Evolutionary conservation across 768 basidiomycete genomes (phyloP), one percentile per base, ranked within the genome.

Genomic region (Kwoniella dejecticola): DNA sequence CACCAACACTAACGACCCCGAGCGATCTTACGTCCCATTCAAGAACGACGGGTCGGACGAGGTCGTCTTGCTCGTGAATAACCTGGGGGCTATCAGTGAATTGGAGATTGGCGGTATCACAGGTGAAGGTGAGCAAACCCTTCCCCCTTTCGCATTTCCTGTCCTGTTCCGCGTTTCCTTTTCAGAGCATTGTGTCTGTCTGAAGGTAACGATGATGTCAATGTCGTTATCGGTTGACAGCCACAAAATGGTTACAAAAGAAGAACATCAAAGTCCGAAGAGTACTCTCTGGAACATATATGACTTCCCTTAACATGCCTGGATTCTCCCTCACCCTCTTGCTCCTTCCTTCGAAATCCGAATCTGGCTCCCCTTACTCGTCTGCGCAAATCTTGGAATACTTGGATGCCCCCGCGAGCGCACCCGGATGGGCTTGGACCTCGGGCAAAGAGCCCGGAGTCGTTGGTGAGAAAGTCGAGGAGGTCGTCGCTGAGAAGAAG

Each of bases 341-440:
- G 10, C 89, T 92, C 0, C 72, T 82, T 15, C 77, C 81, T 19
- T 48, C 61, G 19, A 58, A 69, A 31, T 57, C 65, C 48, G 71
- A 65, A 27, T 54, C 54, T 52, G 33, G 55, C 21, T 62, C 54
- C 29, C 53, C 45, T 12, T 79, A 75, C 74, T 61, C 75, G 5
- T 56, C 77, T 8, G 64, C 71, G 0, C 44, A 75, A 44, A 67
- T 82, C 30, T 64, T 82, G 30, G 67, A 76, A 29, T 67, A 71
- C 24, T 67, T 82, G 21, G 81, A 82, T 52, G 79, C 29, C 49
- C 79, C 45, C 63, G 80, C 40, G 6, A 81, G 87, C 47, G 85
- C 86, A 0, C 90, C 90, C 0, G 93, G 91, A 13, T 95, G 93
- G 92, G 88, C 85, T 69, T 92, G 88, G 89, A 83, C 85, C 4